phyloP scores from a whole-genome alignment of 2,329 filamentous ascomycete species.

The Sporothrix mexicana region DNA sequence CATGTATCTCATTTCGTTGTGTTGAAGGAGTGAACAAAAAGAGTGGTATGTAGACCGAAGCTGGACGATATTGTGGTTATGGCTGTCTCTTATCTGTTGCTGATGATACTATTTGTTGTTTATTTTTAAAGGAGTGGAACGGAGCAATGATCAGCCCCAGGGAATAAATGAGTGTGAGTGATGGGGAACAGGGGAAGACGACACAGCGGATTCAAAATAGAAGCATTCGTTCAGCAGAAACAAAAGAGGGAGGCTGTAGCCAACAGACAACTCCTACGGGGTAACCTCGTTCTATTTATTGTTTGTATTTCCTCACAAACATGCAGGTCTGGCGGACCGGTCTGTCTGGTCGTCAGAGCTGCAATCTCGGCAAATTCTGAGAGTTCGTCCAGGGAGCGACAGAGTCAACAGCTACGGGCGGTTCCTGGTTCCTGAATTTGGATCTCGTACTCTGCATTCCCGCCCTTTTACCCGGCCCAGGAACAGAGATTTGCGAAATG shows the following conservation, averaged over 20 bases:
- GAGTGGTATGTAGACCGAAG: not conserved
- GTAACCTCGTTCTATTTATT: slow-evolving; percentile 15
- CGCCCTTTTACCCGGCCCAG: slow-evolving; percentile 3
- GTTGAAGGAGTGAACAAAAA: not conserved
- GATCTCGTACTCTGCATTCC: not conserved
- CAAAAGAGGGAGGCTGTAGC: not conserved
- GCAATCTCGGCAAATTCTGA: too few species aligned
- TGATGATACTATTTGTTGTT: not conserved
- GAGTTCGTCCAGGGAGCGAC: too few species aligned
- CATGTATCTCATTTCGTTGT: slow-evolving; percentile 7
- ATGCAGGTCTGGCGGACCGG: not conserved
- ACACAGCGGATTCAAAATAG: slow-evolving; percentile 1
- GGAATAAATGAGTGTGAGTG: slow-evolving; percentile 13
- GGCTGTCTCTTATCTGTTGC: not conserved
- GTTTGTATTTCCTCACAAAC: not conserved
- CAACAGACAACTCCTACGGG: slow-evolving; percentile 1
- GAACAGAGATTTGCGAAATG: slow-evolving; percentile 4
- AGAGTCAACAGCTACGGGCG: not conserved
- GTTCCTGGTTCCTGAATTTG: slow-evolving; percentile 15
- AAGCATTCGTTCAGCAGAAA: not conserved
- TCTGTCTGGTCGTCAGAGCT: too few species aligned
- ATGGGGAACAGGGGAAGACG: not conserved
- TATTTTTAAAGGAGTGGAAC: slow-evolving; percentile 20
- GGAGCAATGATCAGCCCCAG: slow-evolving; percentile 17
- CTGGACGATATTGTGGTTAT: too few species aligned